phyloP scores from a whole-genome alignment of 164 flowering plant genomes.

The Buxus sempervirens region DNA sequence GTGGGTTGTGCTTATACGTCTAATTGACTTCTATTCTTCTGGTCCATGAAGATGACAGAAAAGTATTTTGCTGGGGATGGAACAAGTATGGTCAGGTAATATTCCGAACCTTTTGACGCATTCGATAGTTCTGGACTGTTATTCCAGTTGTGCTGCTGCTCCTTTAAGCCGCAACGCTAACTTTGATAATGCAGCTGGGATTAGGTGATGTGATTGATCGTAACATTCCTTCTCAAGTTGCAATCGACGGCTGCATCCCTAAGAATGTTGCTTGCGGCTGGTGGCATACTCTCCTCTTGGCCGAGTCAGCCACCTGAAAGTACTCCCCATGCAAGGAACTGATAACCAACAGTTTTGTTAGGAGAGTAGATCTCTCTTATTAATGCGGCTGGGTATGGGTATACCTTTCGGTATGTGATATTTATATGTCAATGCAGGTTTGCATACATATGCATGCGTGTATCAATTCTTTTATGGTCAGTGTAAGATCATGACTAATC shows the following conservation, averaged over 20 bases:
- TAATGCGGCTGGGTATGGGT: neutral
- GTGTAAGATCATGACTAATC: conserved; percentile 7
- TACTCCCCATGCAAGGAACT: neutral
- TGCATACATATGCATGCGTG: conserved; percentile 14
- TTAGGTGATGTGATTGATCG: conserved; percentile 90
- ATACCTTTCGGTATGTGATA: conserved; percentile 15
- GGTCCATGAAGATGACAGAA: conserved; percentile 52
- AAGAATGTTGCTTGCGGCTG: conserved; percentile 87
- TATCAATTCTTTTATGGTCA: conserved; percentile 32
- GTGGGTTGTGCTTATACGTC: too few species aligned
- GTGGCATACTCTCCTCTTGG: conserved; percentile 94
- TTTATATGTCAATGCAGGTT: conserved; percentile 31
- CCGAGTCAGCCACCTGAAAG: conserved; percentile 64
- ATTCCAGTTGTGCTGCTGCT: too few species aligned
- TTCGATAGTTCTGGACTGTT: too few species aligned
- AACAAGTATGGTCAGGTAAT: conserved; percentile 99
- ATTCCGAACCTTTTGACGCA: neutral
- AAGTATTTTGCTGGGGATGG: conserved; percentile 98
- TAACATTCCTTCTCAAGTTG: conserved; percentile 67
- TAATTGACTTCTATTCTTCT: conserved; percentile 8
- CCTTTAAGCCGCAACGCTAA: too few species aligned
- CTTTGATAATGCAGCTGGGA: conserved; percentile 59
- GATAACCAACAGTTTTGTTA: conserved; percentile 59
- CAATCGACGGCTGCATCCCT: conserved; percentile 46
- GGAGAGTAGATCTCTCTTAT: conserved; percentile 27